A percentile compares a stretch with the other conserved stretches of the same genome.
These are phyloP conservation scores for Andrographis paniculata DNA, from an alignment of 305 asterid genomes.

Conservation along the genomic window DNA sequence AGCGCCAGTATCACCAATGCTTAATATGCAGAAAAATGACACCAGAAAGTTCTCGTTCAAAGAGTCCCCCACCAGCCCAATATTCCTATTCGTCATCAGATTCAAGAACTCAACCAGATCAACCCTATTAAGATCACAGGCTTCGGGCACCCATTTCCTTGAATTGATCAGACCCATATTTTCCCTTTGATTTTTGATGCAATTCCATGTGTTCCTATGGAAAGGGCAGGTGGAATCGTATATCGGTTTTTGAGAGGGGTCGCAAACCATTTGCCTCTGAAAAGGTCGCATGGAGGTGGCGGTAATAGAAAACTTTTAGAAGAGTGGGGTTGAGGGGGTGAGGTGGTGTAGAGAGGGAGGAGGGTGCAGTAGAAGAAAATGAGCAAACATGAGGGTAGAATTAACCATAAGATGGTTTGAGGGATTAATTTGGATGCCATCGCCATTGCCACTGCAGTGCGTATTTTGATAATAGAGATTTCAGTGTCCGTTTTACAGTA, in stretches of 20 bases:
- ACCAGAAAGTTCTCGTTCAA: constrained; percentile 82
- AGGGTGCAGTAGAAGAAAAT: constrained; percentile 44
- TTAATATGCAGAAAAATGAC: constrained; percentile 56
- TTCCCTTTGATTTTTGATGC: constrained; percentile 59
- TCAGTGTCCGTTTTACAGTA: too few species aligned
- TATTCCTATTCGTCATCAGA: constrained; percentile 57
- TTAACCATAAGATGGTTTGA: constrained; percentile 36
- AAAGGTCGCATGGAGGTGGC: constrained; percentile 49
- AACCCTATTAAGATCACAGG: constrained; percentile 56
- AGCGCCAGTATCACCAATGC: constrained; percentile 61
- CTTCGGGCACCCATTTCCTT: constrained; percentile 83
- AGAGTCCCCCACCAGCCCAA: constrained; percentile 95
- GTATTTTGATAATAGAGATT: too few species aligned
- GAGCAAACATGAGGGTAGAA: constrained; percentile 48
- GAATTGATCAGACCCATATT: constrained; percentile 84
- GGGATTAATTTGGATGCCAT: constrained; percentile 49
- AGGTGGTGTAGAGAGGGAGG: constrained; percentile 25
- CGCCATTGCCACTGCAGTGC: too few species aligned
- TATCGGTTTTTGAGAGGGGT: constrained; percentile 55
- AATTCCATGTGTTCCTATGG: constrained; percentile 88
- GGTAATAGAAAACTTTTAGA: constrained; percentile 24
- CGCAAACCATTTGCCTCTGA: constrained; percentile 68
- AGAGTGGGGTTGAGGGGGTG: constrained; percentile 21
- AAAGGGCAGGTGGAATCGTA: constrained; percentile 88
- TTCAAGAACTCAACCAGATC: constrained; percentile 66